phyloP scores from a whole-genome alignment of 805 yeast genomes.

The Metschnikowia kofuensis region DNA sequence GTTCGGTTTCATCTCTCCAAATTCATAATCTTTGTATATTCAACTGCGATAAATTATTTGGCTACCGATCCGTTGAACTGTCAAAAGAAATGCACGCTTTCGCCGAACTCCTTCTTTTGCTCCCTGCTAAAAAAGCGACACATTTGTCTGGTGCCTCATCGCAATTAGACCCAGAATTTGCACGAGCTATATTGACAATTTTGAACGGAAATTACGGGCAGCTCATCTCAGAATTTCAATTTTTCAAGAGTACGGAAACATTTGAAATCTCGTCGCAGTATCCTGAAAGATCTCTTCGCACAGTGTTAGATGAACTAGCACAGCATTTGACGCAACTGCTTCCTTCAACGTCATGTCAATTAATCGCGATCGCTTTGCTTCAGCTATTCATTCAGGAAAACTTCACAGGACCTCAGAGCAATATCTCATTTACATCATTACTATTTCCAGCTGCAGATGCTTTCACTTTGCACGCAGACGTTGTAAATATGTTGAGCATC shows the following conservation, averaged over 20 bases:
- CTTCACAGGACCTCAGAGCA: constrained; percentile 76
- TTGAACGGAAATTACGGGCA: constrained; percentile 25
- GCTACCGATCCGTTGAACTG: not conserved
- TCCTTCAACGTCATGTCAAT: constrained; percentile 20
- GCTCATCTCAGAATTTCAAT: constrained; percentile 22
- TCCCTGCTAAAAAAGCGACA: constrained; percentile 9
- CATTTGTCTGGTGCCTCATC: not conserved
- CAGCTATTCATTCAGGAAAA: constrained; percentile 74
- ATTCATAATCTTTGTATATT: not conserved
- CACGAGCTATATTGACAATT: constrained; percentile 1
- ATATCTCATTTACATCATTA: constrained; percentile 31
- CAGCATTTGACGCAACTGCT: constrained; percentile 3
- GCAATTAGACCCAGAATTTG: not conserved
- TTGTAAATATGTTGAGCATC: constrained; percentile 42
- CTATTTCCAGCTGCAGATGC: constrained; percentile 26
- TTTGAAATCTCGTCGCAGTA: constrained; percentile 17
- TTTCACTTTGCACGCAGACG: constrained; percentile 23
- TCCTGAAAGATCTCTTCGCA: constrained; percentile 21
- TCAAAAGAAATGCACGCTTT: constrained; percentile 6
- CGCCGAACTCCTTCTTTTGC: constrained; percentile 17
- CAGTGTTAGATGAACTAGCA: constrained; percentile 16
- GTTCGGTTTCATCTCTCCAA: too few relatives aligned
- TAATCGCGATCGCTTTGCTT: constrained; percentile 57
- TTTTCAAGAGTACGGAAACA: constrained; percentile 18
- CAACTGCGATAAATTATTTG: too few relatives aligned